These are phyloP conservation scores for Picochlorum sp. DNA, from an alignment of 139 green algal species.

Conservation along the genomic window DNA sequence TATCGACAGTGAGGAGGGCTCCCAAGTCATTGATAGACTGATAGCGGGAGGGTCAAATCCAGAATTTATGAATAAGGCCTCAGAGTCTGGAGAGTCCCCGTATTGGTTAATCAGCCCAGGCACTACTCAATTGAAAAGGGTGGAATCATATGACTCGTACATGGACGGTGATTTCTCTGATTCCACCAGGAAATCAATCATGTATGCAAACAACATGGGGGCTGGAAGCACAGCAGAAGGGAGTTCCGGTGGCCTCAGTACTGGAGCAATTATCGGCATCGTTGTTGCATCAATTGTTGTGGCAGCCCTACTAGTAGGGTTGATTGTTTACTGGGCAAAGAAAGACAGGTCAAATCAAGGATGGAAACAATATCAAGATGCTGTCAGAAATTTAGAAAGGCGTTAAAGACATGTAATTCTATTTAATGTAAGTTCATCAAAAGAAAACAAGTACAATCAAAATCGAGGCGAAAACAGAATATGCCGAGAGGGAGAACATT, in stretches of 20 bases:
- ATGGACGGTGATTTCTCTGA: neutral
- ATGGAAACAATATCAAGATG: conserved; percentile 13
- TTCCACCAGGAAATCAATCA: conserved; percentile 5
- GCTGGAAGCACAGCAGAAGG: neutral
- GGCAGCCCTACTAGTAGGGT: neutral
- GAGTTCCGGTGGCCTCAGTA: neutral
- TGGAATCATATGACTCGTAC: neutral
- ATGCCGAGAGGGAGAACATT: too few species aligned
- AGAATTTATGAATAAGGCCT: conserved; percentile 6
- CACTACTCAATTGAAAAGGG: neutral
- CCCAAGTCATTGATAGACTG: neutral
- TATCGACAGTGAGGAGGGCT: conserved; percentile 1
- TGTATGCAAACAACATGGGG: neutral
- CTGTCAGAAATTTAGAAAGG: conserved; percentile 5
- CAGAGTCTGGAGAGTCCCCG: neutral
- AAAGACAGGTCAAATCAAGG: conserved; percentile 1
- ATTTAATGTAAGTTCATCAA: conserved; percentile 9
- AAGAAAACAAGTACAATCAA: neutral
- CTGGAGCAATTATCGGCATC: conserved; percentile 10
- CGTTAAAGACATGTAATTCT: conserved; percentile 1
- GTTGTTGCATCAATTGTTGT: conserved; percentile 14
- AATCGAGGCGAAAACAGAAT: neutral
- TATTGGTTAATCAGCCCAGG: conserved; percentile 10
- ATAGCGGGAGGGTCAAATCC: neutral
- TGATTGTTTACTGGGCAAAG: neutral